These are phyloP conservation scores for Naganishia vaughanmartiniae DNA, from an alignment of 768 basidiomycete species.

Conservation along the genomic window DNA sequence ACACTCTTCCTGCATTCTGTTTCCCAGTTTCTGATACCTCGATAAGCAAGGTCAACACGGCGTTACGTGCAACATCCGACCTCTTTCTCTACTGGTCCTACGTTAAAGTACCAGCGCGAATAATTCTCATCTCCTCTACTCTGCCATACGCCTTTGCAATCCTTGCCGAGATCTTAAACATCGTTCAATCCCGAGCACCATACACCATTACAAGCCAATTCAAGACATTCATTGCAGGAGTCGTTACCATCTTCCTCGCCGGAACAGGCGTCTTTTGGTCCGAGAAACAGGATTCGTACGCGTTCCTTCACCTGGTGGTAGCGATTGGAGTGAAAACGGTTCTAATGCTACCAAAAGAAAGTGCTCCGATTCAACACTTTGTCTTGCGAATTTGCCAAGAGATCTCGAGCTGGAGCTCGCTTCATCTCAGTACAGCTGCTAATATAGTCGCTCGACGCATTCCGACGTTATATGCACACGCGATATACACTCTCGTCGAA, in stretches of 20 bases:
- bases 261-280: not conserved
- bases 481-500: not conserved
- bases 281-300: not conserved
- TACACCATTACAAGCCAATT: not conserved
- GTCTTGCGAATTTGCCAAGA: not conserved
- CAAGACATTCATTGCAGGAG: too few species aligned
- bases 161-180: not conserved
- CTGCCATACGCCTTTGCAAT: slow-evolving; percentile 1
- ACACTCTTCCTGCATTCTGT: not conserved
- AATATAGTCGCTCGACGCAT: not conserved
- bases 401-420: not conserved
- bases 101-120: slow-evolving; percentile 6
- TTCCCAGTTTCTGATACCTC: not conserved
- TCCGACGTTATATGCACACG: not conserved
- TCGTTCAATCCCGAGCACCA: not conserved
- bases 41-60: not conserved
- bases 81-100: slow-evolving; percentile 5
- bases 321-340: not conserved
- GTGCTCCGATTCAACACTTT: not conserved
- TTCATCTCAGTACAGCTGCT: not conserved
- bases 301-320: not conserved
- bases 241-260: not conserved
- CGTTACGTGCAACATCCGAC: not conserved
- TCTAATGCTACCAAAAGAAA: not conserved
- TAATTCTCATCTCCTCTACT: not conserved